Evolutionary conservation across 352 stramenopile genomes (phyloP).

Genomic region (Phytophthora palmivora): DNA sequence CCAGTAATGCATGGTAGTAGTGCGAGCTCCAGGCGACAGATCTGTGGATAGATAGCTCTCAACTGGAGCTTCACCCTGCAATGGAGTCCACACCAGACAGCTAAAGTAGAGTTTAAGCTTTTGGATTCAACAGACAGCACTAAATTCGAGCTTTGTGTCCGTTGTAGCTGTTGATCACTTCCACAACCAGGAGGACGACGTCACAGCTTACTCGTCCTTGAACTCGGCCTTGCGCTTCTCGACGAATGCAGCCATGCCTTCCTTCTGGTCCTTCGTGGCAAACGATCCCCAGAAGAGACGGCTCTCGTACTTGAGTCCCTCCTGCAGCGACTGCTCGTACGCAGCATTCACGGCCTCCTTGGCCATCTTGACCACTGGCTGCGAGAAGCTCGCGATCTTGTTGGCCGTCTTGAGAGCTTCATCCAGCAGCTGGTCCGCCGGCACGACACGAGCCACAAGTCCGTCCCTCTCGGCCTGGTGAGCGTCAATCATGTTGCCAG

Average conservation of each 20-base stretch:
- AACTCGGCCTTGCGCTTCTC: slow-evolving; percentile 97
- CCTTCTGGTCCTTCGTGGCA: slow-evolving; percentile 93
- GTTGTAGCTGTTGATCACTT: not conserved
- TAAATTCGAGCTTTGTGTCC: not conserved
- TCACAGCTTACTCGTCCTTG: slow-evolving; percentile 88
- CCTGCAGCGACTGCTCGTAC: slow-evolving; percentile 93
- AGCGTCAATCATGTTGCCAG: slow-evolving; percentile 97
- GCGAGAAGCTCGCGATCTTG: slow-evolving; percentile 96
- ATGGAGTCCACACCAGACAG: not conserved
- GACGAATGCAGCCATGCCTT: slow-evolving; percentile 98
- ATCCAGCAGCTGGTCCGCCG: slow-evolving; percentile 92
- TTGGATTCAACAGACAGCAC: not conserved
- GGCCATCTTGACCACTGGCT: slow-evolving; percentile 95
- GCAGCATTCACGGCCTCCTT: slow-evolving; percentile 97
- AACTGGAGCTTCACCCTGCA: not conserved
- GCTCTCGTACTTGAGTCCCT: slow-evolving; percentile 97
- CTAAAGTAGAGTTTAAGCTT: not conserved
- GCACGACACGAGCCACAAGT: slow-evolving; percentile 94
- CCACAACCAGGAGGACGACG: not conserved
- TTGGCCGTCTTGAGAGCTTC: slow-evolving; percentile 96
- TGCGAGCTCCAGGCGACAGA: not conserved
- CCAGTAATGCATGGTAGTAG: not conserved
- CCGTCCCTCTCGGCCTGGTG: slow-evolving; percentile 95
- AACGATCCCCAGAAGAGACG: slow-evolving; percentile 99
- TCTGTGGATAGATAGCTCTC: not conserved